phyloP scores from a whole-genome alignment of 768 basidiomycete genomes.

The Tylopilus plumbeoviolaceoides region DNA sequence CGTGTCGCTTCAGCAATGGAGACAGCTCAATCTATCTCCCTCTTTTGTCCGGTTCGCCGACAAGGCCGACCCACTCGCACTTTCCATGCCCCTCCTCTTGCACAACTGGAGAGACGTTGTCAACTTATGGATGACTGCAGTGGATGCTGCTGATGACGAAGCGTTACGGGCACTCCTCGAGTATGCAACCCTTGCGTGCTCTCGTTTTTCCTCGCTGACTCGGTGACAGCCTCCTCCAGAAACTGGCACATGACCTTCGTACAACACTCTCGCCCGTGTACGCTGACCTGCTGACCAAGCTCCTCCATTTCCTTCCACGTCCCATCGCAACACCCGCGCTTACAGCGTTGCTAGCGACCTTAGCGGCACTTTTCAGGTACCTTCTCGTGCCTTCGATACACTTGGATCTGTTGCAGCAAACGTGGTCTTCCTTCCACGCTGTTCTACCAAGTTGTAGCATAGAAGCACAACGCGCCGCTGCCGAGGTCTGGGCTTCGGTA shows the following conservation, averaged over 20 bases:
- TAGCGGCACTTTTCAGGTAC: conserved; percentile 68
- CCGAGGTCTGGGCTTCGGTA: conserved; percentile 84
- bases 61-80: conserved; percentile 54
- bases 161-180: conserved; percentile 70
- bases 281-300: conserved; percentile 45
- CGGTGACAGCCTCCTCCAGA: conserved; percentile 62
- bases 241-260: conserved; percentile 77
- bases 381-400: conserved; percentile 63
- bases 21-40: conserved; percentile 75
- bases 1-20: conserved; percentile 67
- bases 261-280: conserved; percentile 67
- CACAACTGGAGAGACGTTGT: conserved; percentile 75
- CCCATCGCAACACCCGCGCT: conserved; percentile 58
- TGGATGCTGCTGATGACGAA: conserved; percentile 65
- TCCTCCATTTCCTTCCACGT: conserved; percentile 55
- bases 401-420: conserved; percentile 48
- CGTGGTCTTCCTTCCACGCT: conserved; percentile 53
- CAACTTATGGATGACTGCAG: conserved; percentile 56
- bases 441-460: conserved; percentile 57
- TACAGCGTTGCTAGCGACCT: conserved; percentile 60
- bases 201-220: conserved; percentile 8
- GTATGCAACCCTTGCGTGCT: conserved; percentile 38
- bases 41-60: conserved; percentile 69
- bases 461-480: conserved; percentile 72
- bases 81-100: conserved; percentile 76